Percentiles rank a stretch among this genome's conserved stretches.
Evolutionary conservation across 73 alveolate species (phyloP).

Genomic region (Tetrahymena thermophila): DNA sequence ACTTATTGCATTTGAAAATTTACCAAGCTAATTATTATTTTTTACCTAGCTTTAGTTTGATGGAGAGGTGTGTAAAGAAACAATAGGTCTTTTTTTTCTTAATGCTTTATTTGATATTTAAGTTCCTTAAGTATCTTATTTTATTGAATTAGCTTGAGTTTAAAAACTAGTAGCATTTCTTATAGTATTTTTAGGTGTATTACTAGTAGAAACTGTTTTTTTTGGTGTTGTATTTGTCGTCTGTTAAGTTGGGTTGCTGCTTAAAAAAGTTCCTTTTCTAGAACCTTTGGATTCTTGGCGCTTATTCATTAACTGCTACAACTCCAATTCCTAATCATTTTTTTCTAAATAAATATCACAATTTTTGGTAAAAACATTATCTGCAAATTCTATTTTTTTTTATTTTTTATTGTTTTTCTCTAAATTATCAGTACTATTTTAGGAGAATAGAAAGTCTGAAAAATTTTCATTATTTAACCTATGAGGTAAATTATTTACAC

Average conservation of each 20-base stretch:
- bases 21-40: background rate
- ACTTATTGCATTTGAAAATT: background rate
- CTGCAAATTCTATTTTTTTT: background rate
- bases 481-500: background rate
- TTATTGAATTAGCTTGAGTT: background rate
- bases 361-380: background rate
- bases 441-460: background rate
- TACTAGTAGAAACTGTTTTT: background rate
- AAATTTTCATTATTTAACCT: background rate
- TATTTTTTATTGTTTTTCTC: background rate
- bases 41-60: background rate
- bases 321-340: background rate
- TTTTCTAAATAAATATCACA: background rate
- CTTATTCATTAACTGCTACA: background rate
- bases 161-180: background rate
- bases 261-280: background rate
- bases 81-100: background rate
- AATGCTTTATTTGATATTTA: background rate
- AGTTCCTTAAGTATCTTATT: background rate
- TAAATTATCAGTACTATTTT: background rate
- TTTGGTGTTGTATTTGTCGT: background rate
- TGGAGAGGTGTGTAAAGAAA: background rate
- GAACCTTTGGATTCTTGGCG: background rate
- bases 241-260: background rate
- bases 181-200: background rate